Percentiles rank a stretch among this genome's conserved stretches.
Evolutionary conservation across 768 basidiomycete genomes (phyloP).

Genomic region (Lyophyllum atratum): DNA sequence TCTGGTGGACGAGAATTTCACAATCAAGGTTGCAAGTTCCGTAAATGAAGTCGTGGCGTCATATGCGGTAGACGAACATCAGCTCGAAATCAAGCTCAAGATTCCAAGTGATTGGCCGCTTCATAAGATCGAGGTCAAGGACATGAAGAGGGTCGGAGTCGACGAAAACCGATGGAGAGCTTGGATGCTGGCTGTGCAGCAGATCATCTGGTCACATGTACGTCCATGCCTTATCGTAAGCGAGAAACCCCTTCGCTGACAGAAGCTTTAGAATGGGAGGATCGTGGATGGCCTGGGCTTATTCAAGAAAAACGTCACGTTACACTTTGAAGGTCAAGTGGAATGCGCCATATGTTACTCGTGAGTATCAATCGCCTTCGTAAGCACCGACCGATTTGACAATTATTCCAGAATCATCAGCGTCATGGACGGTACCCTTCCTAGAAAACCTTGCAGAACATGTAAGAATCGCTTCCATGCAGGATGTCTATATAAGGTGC

Average conservation of each 20-base stretch:
- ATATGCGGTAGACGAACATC: constrained; percentile 91
- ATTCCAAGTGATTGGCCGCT: constrained; percentile 93
- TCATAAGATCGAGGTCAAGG: constrained; percentile 84
- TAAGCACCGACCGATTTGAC: neutral
- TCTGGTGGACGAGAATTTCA: constrained; percentile 74
- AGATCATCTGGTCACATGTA: constrained; percentile 87
- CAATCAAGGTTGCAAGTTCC: constrained; percentile 71
- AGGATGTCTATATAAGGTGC: constrained; percentile 85
- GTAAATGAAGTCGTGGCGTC: constrained; percentile 82
- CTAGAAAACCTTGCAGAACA: constrained; percentile 89
- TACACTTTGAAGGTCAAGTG: constrained; percentile 94
- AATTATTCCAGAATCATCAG: constrained; percentile 73
- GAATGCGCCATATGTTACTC: constrained; percentile 98
- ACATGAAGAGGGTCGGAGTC: constrained; percentile 82
- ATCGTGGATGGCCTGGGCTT: constrained; percentile 85
- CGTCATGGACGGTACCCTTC: constrained; percentile 83
- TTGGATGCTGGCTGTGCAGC: constrained; percentile 92
- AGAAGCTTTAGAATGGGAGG: constrained; percentile 70
- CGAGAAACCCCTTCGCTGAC: neutral
- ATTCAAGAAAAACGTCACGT: constrained; percentile 92
- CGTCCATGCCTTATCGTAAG: constrained; percentile 22
- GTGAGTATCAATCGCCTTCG: constrained; percentile 40
- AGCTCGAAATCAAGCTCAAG: constrained; percentile 83
- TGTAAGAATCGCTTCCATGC: constrained; percentile 96
- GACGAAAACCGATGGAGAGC: constrained; percentile 89